A percentile compares a stretch with the other conserved stretches of the same genome.
Conservation (phyloP, 306 rosid species). For the Casuarina glauca region DNA sequence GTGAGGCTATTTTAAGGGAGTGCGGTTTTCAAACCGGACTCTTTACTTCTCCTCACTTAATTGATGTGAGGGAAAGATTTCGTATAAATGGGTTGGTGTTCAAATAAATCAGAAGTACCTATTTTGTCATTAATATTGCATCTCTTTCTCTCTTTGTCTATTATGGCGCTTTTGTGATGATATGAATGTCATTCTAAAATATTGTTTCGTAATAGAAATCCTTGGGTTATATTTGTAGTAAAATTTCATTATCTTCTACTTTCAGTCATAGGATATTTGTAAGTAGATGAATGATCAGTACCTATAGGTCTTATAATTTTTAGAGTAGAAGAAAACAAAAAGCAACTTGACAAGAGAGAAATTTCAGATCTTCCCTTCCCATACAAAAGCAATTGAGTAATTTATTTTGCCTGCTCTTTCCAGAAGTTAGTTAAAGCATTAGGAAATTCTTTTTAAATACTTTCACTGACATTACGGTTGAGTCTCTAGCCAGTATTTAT, state of each 20-base stretch:
- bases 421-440: not conserved
- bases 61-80: conserved; percentile 71
- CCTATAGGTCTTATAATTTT: not conserved
- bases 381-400: not conserved
- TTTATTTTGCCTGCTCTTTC: not conserved
- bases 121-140: not conserved
- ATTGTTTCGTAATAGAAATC: not conserved
- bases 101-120: conserved; percentile 1
- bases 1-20: conserved; percentile 69
- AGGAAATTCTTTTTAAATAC: not conserved
- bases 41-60: conserved; percentile 70
- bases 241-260: not conserved
- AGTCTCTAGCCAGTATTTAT: not conserved
- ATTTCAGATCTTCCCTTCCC: not conserved
- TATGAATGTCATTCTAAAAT: not conserved
- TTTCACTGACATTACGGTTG: not conserved
- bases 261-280: not conserved
- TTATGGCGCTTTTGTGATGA: not conserved
- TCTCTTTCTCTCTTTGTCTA: not conserved
- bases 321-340: not conserved
- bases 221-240: not conserved
- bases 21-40: conserved; percentile 76
- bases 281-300: not conserved
- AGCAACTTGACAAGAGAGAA: not conserved
- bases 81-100: conserved; percentile 69